Conservation (phyloP, 2,329 filamentous ascomycete species). For the Fusarium falciforme region DNA sequence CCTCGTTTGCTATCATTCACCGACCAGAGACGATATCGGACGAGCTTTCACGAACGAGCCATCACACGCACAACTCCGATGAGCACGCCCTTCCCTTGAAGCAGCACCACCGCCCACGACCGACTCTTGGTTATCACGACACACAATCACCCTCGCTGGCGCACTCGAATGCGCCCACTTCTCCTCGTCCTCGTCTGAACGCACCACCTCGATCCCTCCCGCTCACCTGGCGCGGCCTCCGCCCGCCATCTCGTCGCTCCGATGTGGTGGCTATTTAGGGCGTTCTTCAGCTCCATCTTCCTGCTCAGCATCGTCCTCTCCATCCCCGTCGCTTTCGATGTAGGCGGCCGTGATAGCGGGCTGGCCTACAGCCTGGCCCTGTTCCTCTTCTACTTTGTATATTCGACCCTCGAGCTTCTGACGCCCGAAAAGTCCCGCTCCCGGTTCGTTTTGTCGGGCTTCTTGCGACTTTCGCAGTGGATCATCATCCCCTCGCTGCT, state of each 20-base stretch:
- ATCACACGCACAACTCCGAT: slow-evolving; percentile 31
- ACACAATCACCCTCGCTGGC: slow-evolving; percentile 16
- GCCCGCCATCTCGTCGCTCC: slow-evolving; percentile 50
- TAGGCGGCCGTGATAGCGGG: slow-evolving; percentile 93
- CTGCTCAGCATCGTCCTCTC: slow-evolving; percentile 93
- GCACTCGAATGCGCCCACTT: slow-evolving; percentile 33
- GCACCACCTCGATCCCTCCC: slow-evolving; percentile 21
- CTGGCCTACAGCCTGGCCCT: slow-evolving; percentile 92
- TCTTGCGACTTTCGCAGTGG: slow-evolving; percentile 85
- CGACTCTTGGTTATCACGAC: slow-evolving; percentile 19
- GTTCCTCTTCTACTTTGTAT: slow-evolving; percentile 89
- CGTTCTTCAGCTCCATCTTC: slow-evolving; percentile 84
- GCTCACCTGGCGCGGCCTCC: slow-evolving; percentile 42
- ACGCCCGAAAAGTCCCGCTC: slow-evolving; percentile 84
- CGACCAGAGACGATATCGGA: slow-evolving; percentile 22
- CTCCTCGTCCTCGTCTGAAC: slow-evolving; percentile 13
- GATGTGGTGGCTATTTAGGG: slow-evolving; percentile 87
- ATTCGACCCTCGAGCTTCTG: slow-evolving; percentile 81
- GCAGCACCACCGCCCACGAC: slow-evolving; percentile 25
- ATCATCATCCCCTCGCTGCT: slow-evolving; percentile 85
- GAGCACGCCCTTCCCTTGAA: slow-evolving; percentile 30
- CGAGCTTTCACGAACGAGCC: slow-evolving; percentile 27
- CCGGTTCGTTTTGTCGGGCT: slow-evolving; percentile 75
- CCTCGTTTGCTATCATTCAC: slow-evolving; percentile 19
- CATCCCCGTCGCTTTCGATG: slow-evolving; percentile 97